These are phyloP conservation scores for Nemophila menziesii DNA, from an alignment of 257 asterid species.

Conservation along the genomic window DNA sequence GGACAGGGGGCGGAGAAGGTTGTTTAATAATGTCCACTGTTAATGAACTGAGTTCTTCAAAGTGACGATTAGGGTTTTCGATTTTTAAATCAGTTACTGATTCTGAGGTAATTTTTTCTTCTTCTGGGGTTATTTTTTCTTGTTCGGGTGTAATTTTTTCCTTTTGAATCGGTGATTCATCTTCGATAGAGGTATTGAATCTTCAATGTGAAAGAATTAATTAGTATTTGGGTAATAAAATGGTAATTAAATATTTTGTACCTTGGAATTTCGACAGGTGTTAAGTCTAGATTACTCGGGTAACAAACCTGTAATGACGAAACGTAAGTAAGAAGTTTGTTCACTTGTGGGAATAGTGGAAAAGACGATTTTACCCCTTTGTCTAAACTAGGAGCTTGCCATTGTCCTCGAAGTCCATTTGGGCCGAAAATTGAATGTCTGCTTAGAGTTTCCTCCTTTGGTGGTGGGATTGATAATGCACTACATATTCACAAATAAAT, in stretches of 20 bases:
- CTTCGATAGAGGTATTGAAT: constrained; percentile 32
- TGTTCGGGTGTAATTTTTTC: constrained; percentile 12
- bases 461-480: constrained; percentile 47
- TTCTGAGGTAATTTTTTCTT: constrained; percentile 34
- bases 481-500: constrained; percentile 23
- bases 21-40: constrained; percentile 53
- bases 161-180: constrained; percentile 27
- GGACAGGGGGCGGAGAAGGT: constrained; percentile 78
- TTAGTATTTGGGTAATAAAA: too few species aligned
- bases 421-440: constrained; percentile 94
- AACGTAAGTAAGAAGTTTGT: constrained; percentile 1
- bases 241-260: constrained; percentile 9
- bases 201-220: too few species aligned
- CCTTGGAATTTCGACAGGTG: constrained; percentile 55
- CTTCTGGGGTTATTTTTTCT: constrained; percentile 26
- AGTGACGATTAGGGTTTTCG: constrained; percentile 22
- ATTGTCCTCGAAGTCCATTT: constrained; percentile 72
- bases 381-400: constrained; percentile 69
- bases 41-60: constrained; percentile 54
- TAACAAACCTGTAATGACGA: constrained; percentile 58
- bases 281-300: constrained; percentile 64
- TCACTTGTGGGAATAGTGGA: constrained; percentile 2
- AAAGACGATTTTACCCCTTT: constrained; percentile 35
- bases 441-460: constrained; percentile 81
- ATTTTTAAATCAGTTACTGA: constrained; percentile 25